Evolutionary conservation across 2,329 filamentous ascomycete genomes (phyloP), one percentile per base, ranked within the genome.

Genomic region (Apiospora arundinis): DNA sequence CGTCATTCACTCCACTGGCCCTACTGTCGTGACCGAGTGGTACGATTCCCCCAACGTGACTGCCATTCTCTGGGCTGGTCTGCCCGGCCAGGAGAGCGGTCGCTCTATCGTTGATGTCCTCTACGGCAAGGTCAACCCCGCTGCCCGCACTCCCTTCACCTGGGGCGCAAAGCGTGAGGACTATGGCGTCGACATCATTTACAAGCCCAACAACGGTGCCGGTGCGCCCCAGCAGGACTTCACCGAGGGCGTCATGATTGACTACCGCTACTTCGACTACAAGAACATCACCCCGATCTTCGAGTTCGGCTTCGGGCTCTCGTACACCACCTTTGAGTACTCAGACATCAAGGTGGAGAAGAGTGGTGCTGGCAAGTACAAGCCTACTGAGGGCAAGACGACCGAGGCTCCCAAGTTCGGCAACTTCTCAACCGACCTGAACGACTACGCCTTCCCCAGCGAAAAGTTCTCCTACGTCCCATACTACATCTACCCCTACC

Each of bases 21-120:
- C 95, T 0, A 93, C 97, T 5, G 83, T 97, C 0, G 82, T 98
- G 32, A 89, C 91, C 16, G 89, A 93, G 12, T 95, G 91, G 87
- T 91, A 93, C 77, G 83, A 93, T 69, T 91, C 90, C 81, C 88
- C 90, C 46, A 97, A 97, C 81, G 87, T 97, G 67, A 95, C 93
- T 0, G 94, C 93, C 49, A 94, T 97, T 69, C 80, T 97, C 1
- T 96, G 92, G 88, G 93, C 93, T 45, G 93, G 93, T 77, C 83
- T 95, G 23, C 94, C 94, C 0, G 95, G 95, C 14, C 92, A 97
- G 79, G 92, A 97, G 80, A 93, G 91, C 28, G 94, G 95, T 68
- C 93, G 95, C 78, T 88, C 92, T 2, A 89, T 97, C 70, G 88
- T 89, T 14, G 93, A 97, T 76, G 87, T 97, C n/a, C 89, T 97